Percentiles rank a stretch among this genome's conserved stretches.
Evolutionary conservation across 2,329 filamentous ascomycete species (phyloP).

Genomic region (Alternaria burnsii): DNA sequence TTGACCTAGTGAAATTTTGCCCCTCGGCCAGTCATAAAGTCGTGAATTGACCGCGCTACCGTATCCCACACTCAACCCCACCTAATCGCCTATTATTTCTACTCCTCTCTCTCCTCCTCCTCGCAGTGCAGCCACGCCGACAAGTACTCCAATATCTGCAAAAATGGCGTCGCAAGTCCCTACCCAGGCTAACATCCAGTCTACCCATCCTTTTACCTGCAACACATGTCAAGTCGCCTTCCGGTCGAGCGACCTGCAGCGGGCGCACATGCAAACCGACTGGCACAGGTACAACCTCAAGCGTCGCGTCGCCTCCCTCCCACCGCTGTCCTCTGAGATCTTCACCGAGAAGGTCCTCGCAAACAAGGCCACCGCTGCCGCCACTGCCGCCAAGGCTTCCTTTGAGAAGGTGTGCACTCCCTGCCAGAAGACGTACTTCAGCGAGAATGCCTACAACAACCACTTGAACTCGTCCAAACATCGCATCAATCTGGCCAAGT

Average conservation of each 20-base stretch:
- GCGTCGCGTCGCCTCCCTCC: slow-evolving; percentile 87
- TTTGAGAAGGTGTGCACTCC: slow-evolving; percentile 84
- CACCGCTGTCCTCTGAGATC: slow-evolving; percentile 87
- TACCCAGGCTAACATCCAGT: slow-evolving; percentile 47
- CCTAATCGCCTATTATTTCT: slow-evolving; percentile 33
- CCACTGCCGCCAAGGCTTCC: slow-evolving; percentile 85
- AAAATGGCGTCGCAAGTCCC: slow-evolving; percentile 47
- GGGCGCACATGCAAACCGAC: slow-evolving; percentile 96
- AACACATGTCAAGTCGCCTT: slow-evolving; percentile 98
- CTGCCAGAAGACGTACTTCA: slow-evolving; percentile 94
- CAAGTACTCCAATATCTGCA: slow-evolving; percentile 14
- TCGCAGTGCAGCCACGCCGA: slow-evolving; percentile 8
- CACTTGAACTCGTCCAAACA: slow-evolving; percentile 93
- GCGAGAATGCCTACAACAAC: slow-evolving; percentile 94
- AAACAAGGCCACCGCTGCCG: slow-evolving; percentile 83
- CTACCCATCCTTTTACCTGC: slow-evolving; percentile 88
- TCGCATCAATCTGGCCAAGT: slow-evolving; percentile 69
- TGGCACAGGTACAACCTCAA: slow-evolving; percentile 99
- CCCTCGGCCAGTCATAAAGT: slow-evolving; percentile 35
- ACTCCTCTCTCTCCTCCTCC: slow-evolving; percentile 3
- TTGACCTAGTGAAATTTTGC: slow-evolving; percentile 23
- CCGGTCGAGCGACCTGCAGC: slow-evolving; percentile 89
- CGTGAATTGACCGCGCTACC: slow-evolving; percentile 19
- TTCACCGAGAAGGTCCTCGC: slow-evolving; percentile 97
- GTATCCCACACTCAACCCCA: slow-evolving; percentile 37